Percentiles rank a stretch among this genome's conserved stretches.
Conservation (phyloP, 78 protist species). For the Cavenderia fasciculata region DNA sequence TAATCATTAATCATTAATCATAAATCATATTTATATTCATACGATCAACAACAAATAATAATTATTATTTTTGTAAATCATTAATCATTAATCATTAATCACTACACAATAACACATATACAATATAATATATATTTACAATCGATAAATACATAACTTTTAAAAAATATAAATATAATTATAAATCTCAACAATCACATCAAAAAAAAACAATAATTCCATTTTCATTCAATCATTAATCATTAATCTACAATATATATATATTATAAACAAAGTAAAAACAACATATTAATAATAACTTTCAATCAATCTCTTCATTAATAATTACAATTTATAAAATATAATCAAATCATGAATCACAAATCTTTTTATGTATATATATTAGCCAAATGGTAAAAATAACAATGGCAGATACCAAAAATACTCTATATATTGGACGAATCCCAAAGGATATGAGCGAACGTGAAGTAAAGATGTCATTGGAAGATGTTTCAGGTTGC, state of each 20-base stretch:
- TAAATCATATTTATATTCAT: neutral
- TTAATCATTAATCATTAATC: constrained; percentile 46
- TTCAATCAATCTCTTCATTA: neutral
- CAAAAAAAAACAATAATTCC: constrained; percentile 13
- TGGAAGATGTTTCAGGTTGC: constrained; percentile 51
- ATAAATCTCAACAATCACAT: too few species aligned
- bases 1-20: constrained; percentile 1
- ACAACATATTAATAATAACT: neutral
- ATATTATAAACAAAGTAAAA: constrained; percentile 1
- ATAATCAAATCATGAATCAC: neutral
- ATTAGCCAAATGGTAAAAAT: constrained; percentile 60
- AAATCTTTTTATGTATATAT: too few species aligned
- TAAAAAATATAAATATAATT: neutral
- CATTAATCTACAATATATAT: constrained; percentile 27
- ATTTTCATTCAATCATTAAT: constrained; percentile 16
- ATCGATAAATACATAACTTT: too few species aligned
- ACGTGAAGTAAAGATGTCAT: constrained; percentile 40
- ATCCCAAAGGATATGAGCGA: constrained; percentile 40
- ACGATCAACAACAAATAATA: neutral
- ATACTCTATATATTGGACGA: constrained; percentile 61
- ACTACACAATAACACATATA: neutral
- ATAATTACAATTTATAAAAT: too few species aligned
- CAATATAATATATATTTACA: neutral
- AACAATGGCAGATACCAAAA: constrained; percentile 53
- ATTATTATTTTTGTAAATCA: neutral